Percentiles rank a stretch among this genome's conserved stretches.
phyloP scores from a whole-genome alignment of 768 basidiomycete species.

The Inosperma sp. region DNA sequence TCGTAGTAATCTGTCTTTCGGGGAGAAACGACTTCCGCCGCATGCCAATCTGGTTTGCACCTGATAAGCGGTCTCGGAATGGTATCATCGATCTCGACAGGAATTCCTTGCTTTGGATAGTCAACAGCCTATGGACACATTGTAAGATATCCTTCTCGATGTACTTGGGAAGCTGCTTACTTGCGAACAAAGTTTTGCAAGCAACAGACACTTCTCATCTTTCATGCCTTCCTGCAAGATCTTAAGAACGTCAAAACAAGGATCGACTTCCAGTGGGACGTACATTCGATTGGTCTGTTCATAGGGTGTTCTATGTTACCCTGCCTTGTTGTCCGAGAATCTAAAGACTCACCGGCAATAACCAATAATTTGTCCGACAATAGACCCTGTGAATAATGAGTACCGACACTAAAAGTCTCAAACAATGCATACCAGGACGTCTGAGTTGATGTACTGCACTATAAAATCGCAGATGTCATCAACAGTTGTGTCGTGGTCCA shows the following conservation, averaged over 20 bases:
- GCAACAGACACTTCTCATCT: conserved; percentile 49
- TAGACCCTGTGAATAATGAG: conserved; percentile 45
- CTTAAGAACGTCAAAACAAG: neutral
- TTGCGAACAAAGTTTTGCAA: conserved; percentile 59
- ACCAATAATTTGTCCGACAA: conserved; percentile 62
- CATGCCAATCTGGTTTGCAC: conserved; percentile 78
- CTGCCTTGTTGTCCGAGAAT: conserved; percentile 18
- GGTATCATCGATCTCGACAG: conserved; percentile 45
- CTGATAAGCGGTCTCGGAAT: conserved; percentile 55
- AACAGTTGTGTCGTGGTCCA: conserved; percentile 54
- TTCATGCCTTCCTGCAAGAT: conserved; percentile 52
- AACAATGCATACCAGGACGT: conserved; percentile 58
- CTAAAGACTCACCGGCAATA: conserved; percentile 76
- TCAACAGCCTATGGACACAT: conserved; percentile 57
- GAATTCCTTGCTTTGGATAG: conserved; percentile 72
- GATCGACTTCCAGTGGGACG: neutral
- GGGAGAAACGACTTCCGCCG: conserved; percentile 50
- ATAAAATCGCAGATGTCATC: conserved; percentile 76
- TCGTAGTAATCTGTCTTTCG: conserved; percentile 63
- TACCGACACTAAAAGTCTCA: neutral
- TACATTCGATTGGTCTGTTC: conserved; percentile 69
- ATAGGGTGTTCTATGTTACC: too few relatives aligned
- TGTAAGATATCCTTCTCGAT: neutral
- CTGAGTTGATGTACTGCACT: conserved; percentile 81
- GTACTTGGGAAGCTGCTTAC: conserved; percentile 19